These are phyloP conservation scores for Chlorella ohadii DNA, from an alignment of 139 green algal species.

Conservation along the genomic window DNA sequence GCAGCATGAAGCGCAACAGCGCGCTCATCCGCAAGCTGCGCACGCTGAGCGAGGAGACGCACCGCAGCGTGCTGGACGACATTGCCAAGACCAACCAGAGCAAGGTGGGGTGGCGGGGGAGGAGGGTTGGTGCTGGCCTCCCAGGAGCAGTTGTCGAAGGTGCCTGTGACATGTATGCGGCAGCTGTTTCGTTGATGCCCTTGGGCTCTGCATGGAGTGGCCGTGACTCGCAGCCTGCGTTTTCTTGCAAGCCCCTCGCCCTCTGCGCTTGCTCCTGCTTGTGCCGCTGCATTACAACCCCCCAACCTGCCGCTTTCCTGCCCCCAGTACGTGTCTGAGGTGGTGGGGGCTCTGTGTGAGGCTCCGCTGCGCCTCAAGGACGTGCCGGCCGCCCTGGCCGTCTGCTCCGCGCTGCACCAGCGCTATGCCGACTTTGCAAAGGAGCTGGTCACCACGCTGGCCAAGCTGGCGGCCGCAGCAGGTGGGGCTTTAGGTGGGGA, in stretches of 20 bases:
- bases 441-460: constrained; percentile 57
- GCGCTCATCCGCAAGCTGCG: constrained; percentile 89
- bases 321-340: constrained; percentile 92
- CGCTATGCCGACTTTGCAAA: constrained; percentile 81
- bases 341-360: constrained; percentile 85
- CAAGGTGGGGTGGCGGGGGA: constrained; percentile 59
- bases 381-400: constrained; percentile 78
- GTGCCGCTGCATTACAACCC: too few relatives aligned
- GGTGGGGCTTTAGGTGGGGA: not conserved
- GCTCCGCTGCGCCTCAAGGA: constrained; percentile 84
- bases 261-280: too few relatives aligned
- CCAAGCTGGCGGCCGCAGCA: constrained; percentile 36
- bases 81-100: constrained; percentile 83
- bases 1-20: constrained; percentile 93
- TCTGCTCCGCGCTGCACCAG: constrained; percentile 88
- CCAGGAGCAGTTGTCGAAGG: too few relatives aligned
- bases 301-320: not conserved
- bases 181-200: too few relatives aligned
- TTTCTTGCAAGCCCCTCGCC: too few relatives aligned
- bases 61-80: constrained; percentile 71
- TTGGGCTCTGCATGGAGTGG: too few relatives aligned
- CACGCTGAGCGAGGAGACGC: constrained; percentile 74
- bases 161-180: too few relatives aligned
- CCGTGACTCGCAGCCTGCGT: too few relatives aligned
- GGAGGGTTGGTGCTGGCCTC: too few relatives aligned